Conservation (phyloP, 2,329 filamentous ascomycete species). For the Knufia fluminis region DNA sequence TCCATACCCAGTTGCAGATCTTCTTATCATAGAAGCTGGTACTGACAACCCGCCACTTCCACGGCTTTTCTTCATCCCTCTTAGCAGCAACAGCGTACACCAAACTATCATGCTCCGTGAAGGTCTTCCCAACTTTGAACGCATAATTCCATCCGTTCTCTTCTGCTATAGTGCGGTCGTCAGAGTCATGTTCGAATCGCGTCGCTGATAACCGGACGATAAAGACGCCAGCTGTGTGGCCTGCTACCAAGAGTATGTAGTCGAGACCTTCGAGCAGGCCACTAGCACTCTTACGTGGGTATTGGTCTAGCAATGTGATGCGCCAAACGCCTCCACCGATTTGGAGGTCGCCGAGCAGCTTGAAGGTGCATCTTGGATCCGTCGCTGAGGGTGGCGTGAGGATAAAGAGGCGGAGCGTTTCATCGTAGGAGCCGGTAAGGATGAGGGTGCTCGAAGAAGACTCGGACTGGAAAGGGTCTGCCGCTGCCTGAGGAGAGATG, state of each 20-base stretch:
- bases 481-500: neutral
- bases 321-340: slow-evolving; percentile 83
- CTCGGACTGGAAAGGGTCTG: neutral
- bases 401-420: slow-evolving; percentile 58
- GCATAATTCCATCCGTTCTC: slow-evolving; percentile 40
- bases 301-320: slow-evolving; percentile 47
- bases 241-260: slow-evolving; percentile 65
- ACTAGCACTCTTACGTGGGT: slow-evolving; percentile 9
- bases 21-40: slow-evolving; percentile 47
- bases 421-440: slow-evolving; percentile 87
- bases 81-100: slow-evolving; percentile 75
- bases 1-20: slow-evolving; percentile 39
- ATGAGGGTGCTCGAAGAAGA: slow-evolving; percentile 45
- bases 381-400: slow-evolving; percentile 15
- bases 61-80: slow-evolving; percentile 15
- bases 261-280: slow-evolving; percentile 13
- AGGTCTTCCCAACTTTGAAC: slow-evolving; percentile 58
- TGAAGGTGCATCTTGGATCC: neutral
- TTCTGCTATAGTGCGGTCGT: slow-evolving; percentile 28
- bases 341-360: slow-evolving; percentile 45
- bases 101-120: slow-evolving; percentile 86
- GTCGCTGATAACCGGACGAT: slow-evolving; percentile 44
- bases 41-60: slow-evolving; percentile 32
- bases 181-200: slow-evolving; percentile 11
- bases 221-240: slow-evolving; percentile 81